These are phyloP conservation scores for Salvia hispanica DNA, from an alignment of 257 asterid genomes.

Conservation along the genomic window DNA sequence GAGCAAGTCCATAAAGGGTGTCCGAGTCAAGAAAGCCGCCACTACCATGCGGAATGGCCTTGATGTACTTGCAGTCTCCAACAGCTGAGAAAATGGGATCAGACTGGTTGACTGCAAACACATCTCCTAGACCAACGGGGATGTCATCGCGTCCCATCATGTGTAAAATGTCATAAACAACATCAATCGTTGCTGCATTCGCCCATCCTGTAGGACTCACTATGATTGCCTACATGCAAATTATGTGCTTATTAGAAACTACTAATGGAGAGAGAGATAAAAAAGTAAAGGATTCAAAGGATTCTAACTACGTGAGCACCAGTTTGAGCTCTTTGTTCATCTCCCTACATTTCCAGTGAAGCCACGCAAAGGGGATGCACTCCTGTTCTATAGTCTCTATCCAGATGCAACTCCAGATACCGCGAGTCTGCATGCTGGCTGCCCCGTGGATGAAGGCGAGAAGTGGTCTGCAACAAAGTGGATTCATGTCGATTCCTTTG, in stretches of 20 bases:
- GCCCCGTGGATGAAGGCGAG: slow-evolving; percentile 93
- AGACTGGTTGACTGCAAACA: slow-evolving; percentile 65
- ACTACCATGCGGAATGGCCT: slow-evolving; percentile 76
- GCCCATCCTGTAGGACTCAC: slow-evolving; percentile 93
- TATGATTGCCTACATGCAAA: slow-evolving; percentile 55
- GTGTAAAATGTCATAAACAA: slow-evolving; percentile 73
- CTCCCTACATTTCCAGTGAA: slow-evolving; percentile 52
- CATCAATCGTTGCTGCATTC: slow-evolving; percentile 80
- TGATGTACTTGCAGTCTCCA: slow-evolving; percentile 75
- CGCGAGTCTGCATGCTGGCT: slow-evolving; percentile 86
- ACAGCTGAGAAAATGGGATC: slow-evolving; percentile 48
- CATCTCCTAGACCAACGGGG: slow-evolving; percentile 75
- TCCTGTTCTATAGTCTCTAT: slow-evolving; percentile 77
- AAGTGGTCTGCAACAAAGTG: slow-evolving; percentile 99
- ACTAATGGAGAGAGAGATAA: no score
- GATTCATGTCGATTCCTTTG: slow-evolving; percentile 89
- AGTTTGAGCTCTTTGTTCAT: slow-evolving; percentile 4
- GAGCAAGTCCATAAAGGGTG: slow-evolving; percentile 76
- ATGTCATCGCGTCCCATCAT: slow-evolving; percentile 97
- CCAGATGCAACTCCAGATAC: slow-evolving; percentile 82
- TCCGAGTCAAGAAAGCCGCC: slow-evolving; percentile 90
- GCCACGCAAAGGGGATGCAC: slow-evolving; percentile 97
- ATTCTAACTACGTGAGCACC: background rate
- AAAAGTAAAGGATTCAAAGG: background rate
- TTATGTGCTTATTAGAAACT: background rate